Conservation (phyloP, 352 stramenopile genomes). For the Peronospora farinosa region DNA sequence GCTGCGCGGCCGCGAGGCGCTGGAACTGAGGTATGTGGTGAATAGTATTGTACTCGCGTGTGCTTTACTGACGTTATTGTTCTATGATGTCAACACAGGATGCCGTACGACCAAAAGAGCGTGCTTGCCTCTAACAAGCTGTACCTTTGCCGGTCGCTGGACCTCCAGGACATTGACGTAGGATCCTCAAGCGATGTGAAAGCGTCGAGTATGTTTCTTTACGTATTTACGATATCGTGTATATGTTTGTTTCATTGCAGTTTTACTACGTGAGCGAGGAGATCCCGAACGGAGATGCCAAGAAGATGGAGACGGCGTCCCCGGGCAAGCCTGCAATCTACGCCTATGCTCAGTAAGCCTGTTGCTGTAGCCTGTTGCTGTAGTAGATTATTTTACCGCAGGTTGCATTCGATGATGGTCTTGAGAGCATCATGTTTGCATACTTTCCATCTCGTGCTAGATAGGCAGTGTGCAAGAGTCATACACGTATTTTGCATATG, state of each 20-base stretch:
- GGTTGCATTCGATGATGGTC: constrained; percentile 18
- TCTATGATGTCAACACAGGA: constrained; percentile 28
- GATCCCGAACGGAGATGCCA: constrained; percentile 64
- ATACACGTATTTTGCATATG: constrained; percentile 19
- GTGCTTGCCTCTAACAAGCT: constrained; percentile 76
- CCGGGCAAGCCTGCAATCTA: constrained; percentile 80
- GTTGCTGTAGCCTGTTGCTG: constrained; percentile 6
- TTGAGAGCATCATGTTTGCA: constrained; percentile 6
- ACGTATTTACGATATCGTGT: neutral
- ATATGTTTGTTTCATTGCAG: constrained; percentile 32
- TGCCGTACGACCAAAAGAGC: constrained; percentile 93
- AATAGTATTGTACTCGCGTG: neutral
- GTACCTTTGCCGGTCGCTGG: constrained; percentile 87
- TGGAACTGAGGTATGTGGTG: constrained; percentile 48
- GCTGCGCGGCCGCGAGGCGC: too few species aligned
- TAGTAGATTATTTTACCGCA: constrained; percentile 11
- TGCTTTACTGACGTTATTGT: too few species aligned
- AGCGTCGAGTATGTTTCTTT: constrained; percentile 10
- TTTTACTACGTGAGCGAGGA: constrained; percentile 50
- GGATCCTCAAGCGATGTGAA: constrained; percentile 19
- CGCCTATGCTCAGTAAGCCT: constrained; percentile 52
- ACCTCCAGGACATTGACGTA: constrained; percentile 82
- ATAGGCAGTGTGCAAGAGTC: constrained; percentile 18
- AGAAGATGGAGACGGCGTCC: constrained; percentile 80
- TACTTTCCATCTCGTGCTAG: constrained; percentile 10